phyloP scores from a whole-genome alignment of 352 stramenopile genomes.

The Pythium aristosporum region DNA sequence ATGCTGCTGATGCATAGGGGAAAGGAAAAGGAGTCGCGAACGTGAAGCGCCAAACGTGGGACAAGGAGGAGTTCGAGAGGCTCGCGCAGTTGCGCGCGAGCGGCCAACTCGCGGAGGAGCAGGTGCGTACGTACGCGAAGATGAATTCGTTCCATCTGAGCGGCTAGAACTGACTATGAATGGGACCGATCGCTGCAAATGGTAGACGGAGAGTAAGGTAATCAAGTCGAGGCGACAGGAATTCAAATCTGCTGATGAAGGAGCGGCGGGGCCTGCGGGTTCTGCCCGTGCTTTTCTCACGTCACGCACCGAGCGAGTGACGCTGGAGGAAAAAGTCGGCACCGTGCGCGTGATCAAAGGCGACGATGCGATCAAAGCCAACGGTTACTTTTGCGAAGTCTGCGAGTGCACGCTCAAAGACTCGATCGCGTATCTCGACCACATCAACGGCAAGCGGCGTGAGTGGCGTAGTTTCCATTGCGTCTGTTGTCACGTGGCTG shows the following conservation, averaged over 20 bases:
- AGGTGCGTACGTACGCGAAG: slow-evolving; percentile 27
- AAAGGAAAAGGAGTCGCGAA: slow-evolving; percentile 78
- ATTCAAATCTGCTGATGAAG: slow-evolving; percentile 70
- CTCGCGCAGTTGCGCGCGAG: slow-evolving; percentile 72
- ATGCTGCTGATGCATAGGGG: slow-evolving; percentile 26
- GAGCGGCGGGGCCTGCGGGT: slow-evolving; percentile 53
- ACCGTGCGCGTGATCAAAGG: slow-evolving; percentile 87
- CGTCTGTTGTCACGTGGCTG: not conserved
- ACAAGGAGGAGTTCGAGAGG: slow-evolving; percentile 74
- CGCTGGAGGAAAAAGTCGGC: slow-evolving; percentile 81
- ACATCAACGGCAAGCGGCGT: slow-evolving; percentile 96
- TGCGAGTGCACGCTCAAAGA: slow-evolving; percentile 92
- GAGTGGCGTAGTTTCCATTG: slow-evolving; percentile 22
- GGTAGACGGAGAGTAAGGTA: slow-evolving; percentile 56
- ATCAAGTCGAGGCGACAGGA: slow-evolving; percentile 74
- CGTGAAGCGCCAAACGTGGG: slow-evolving; percentile 83
- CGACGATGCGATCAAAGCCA: slow-evolving; percentile 71
- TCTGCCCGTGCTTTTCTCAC: slow-evolving; percentile 79
- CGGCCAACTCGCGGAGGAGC: slow-evolving; percentile 54
- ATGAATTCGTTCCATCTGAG: not conserved
- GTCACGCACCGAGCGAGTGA: slow-evolving; percentile 70
- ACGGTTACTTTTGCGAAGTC: slow-evolving; percentile 92
- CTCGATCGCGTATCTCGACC: slow-evolving; percentile 92
- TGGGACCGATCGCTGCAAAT: no score
- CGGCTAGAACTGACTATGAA: not conserved